Evolutionary conservation across 169 alveolate species (phyloP), one percentile per base, ranked within the genome.

Genomic region (Plasmodium fragile): DNA sequence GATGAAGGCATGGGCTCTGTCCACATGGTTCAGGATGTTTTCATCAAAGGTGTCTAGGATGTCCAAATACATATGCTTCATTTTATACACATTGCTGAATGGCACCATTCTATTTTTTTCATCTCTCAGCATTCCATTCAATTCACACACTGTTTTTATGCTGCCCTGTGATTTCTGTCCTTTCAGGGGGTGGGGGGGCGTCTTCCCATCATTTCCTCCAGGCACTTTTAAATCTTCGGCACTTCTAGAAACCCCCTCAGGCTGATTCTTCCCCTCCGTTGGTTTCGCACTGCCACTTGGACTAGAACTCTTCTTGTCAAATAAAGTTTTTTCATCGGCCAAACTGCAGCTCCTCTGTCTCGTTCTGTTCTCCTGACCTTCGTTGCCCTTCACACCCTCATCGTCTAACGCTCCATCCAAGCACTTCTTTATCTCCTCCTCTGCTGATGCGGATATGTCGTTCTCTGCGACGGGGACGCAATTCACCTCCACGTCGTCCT

Each of bases 21-120:
- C 49, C n/a, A 87, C 52, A 77, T 87, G 87, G 2, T 87, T 36
- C 0, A 87, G 80, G 4, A 87, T 87, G 43, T 87, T 87, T 45
- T 87, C 93, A 34, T 87, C 93, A 3, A 49, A 77, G 2, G 93
- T 87, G 8, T 87, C 93, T n/a, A 87, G 6, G 78, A 87, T 87
- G 13, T 87, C 34, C 80, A 87, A 55, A 77, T 87, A 87, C 70
- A 87, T 71, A 77, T 87, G 93, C 32, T 87, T 87, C 81, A 87
- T 87, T 77, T 55, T 55, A 39, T 87, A 87, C 39, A 87, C 49
- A 77, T 87, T 87, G 43, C 43, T 34, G 4, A 5, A 30, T 0
- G 85, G 52, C 18, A 87, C 18, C 28, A 1, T 75, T 11, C 22
- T 36, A 6, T 77, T 53, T 13, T 87, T 16, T 65, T 22, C 75